phyloP scores from a whole-genome alignment of 1,284 basidiomycete genomes.

The Trichosporon faecale region DNA sequence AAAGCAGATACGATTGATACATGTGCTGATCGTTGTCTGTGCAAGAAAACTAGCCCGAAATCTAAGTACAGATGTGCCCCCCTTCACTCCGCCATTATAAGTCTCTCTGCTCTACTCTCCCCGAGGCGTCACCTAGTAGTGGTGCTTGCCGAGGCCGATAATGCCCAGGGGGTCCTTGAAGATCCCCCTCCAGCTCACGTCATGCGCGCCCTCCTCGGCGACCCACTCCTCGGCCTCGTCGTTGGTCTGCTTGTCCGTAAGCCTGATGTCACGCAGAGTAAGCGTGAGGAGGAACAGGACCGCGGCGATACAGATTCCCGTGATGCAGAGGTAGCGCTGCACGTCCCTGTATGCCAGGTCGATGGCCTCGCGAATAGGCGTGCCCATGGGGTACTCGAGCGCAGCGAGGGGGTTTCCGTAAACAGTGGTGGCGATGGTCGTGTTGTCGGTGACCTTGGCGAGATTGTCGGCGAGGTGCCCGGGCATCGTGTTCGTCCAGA shows the following conservation, averaged over 20 bases:
- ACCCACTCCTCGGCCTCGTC: constrained; percentile 32
- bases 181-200: not conserved
- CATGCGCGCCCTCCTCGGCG: not conserved
- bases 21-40: not conserved
- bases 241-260: constrained; percentile 41
- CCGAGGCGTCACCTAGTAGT: not conserved
- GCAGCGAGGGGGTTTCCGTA: constrained; percentile 42
- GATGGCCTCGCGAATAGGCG: constrained; percentile 44
- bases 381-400: constrained; percentile 44
- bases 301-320: constrained; percentile 41
- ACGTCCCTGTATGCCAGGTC: constrained; percentile 39
- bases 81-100: not conserved
- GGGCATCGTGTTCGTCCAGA: constrained; percentile 45
- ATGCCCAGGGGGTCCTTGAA: constrained; percentile 5
- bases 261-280: constrained; percentile 32
- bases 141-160: not conserved
- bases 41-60: too few relatives aligned
- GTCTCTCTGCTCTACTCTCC: not conserved
- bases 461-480: constrained; percentile 21
- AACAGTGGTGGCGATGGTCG: constrained; percentile 39
- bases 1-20: not conserved
- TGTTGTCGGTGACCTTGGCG: constrained; percentile 31
- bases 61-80: not conserved
- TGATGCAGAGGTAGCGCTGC: constrained; percentile 43
- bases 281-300: constrained; percentile 33